A percentile compares a stretch with the other conserved stretches of the same genome.
These are phyloP conservation scores for Macrolepiota albuminosa DNA, from an alignment of 768 basidiomycete species.

Conservation along the genomic window DNA sequence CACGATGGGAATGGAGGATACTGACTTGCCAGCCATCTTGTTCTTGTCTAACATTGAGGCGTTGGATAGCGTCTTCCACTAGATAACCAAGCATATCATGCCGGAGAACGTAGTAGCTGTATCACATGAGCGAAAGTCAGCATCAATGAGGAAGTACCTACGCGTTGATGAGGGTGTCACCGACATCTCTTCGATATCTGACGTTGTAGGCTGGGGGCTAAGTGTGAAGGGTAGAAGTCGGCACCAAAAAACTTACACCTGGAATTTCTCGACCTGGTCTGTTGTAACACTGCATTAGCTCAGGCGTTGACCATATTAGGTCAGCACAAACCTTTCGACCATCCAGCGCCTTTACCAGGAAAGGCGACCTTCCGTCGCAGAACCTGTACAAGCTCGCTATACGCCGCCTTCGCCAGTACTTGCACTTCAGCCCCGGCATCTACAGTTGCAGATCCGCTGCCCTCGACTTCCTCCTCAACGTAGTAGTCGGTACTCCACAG, in stretches of 20 bases:
- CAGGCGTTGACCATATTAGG: neutral
- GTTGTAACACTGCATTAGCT: neutral
- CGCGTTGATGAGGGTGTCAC: constrained; percentile 88
- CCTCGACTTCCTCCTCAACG: constrained; percentile 18
- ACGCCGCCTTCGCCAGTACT: constrained; percentile 66
- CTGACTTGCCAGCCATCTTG: constrained; percentile 71
- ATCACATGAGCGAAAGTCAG: constrained; percentile 2
- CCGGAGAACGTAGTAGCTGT: constrained; percentile 81
- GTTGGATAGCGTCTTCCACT: constrained; percentile 54
- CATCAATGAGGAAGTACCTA: constrained; percentile 31
- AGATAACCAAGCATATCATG: constrained; percentile 77
- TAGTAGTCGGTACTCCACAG: constrained; percentile 67
- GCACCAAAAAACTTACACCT: constrained; percentile 47
- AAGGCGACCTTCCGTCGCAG: constrained; percentile 73
- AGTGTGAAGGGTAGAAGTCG: neutral
- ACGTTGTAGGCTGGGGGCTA: neutral
- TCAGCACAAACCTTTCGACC: constrained; percentile 63
- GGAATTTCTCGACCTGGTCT: constrained; percentile 80
- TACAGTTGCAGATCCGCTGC: neutral
- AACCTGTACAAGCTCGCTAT: constrained; percentile 69
- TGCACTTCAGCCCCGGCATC: constrained; percentile 27
- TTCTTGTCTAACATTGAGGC: constrained; percentile 40
- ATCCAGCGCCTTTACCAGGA: constrained; percentile 49
- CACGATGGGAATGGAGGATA: constrained; percentile 1
- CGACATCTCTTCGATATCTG: constrained; percentile 82